phyloP scores from a whole-genome alignment of 805 yeast species.

The Candida peoriensis region DNA sequence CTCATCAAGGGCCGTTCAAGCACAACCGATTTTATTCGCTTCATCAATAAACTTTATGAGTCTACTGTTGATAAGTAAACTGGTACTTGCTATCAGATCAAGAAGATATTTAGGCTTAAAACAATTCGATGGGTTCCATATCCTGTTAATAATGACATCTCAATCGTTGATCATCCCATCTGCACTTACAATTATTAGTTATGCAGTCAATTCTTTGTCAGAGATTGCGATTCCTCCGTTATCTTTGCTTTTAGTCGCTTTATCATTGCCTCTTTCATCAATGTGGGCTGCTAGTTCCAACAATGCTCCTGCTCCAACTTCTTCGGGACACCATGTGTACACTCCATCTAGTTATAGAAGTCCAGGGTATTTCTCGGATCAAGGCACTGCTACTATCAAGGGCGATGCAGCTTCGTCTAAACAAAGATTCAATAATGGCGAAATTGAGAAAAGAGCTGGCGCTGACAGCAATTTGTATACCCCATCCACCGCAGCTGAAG shows the following conservation, averaged over 20 bases:
- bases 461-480: conserved; percentile 23
- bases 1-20: conserved; percentile 40
- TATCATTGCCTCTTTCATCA: conserved; percentile 77
- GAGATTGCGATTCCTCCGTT: conserved; percentile 43
- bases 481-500: conserved; percentile 31
- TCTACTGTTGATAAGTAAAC: conserved; percentile 55
- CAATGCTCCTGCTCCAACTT: conserved; percentile 38
- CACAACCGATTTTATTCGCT: conserved; percentile 61
- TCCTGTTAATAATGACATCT: conserved; percentile 70
- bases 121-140: conserved; percentile 80
- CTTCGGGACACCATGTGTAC: conserved; percentile 20
- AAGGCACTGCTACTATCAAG: conserved; percentile 10
- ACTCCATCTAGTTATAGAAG: conserved; percentile 7
- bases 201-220: conserved; percentile 30
- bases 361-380: conserved; percentile 15
- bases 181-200: conserved; percentile 54
- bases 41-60: conserved; percentile 63
- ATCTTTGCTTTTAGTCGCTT: conserved; percentile 56
- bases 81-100: conserved; percentile 61
- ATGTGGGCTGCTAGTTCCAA: conserved; percentile 82
- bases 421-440: conserved; percentile 3
- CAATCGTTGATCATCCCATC: conserved; percentile 85
- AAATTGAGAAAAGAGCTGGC: background rate
- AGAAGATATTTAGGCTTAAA: conserved; percentile 73
- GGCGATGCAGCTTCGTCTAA: conserved; percentile 4